Evolutionary conservation across 345 rosid species (phyloP), one percentile per base, ranked within the genome.

Genomic region (Barbarea vulgaris): DNA sequence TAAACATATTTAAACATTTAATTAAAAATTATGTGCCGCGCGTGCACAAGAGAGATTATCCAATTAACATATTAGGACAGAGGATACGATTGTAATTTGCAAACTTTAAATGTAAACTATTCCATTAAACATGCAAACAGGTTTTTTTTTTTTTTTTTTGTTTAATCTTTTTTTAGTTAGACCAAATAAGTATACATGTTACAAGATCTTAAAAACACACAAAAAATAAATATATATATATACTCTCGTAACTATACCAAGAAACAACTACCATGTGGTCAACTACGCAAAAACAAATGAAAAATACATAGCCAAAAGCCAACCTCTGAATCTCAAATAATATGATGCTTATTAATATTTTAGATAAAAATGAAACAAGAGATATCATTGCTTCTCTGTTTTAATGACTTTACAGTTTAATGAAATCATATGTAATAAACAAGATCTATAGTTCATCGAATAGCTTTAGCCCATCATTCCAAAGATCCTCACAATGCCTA

Each of bases 401-500:
- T 34, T 30, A 48, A 9, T 28, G 39, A 72, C 44, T 37, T 60
- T 60, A 1, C 2, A 60, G 25, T 48, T 18, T 24, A 60, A 48
- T 36, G 7, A 62, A 72, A 24, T 59, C 17, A 33, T 1, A 44
- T 42, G 31, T 71, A 27, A 48, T 22, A 37, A 63, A 52, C 5
- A 28, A 63, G 13, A 30, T 28, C 25, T 73, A 73, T 54, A 54
- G 5, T 8, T 63, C 58, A 77, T 80, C 83, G 46, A 69, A 50
- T 24, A 83, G 53, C 82, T 80, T 80, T 41, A 77, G 77, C 13
- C 85, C 85, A 17, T 65, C 72, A 28, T 56, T 19, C 28, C 60
- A 41, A 53, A 73, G 5, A 70, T 83, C 84, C 51, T 80, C 80
- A 54, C 85, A 83, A 42, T 70, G 77, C 72, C 55, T 80, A 25